Conservation (phyloP, 2,329 filamentous ascomycete species). For the Penicillium verrucosum region DNA sequence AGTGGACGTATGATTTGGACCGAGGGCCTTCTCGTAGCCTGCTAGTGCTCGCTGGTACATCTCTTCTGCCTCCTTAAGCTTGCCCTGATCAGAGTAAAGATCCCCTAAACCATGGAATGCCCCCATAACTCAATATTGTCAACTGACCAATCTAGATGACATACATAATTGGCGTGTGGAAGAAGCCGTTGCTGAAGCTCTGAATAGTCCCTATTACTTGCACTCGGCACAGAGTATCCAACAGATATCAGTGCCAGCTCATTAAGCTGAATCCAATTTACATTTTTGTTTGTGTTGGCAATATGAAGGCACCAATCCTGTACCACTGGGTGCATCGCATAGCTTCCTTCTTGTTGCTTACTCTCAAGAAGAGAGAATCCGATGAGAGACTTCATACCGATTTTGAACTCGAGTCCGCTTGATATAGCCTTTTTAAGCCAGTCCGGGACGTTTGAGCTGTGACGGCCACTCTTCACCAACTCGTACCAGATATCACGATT, state of each 20-base stretch:
- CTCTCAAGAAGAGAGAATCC: slow-evolving; percentile 26
- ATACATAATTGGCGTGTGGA: slow-evolving; percentile 17
- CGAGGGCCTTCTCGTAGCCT: slow-evolving; percentile 16
- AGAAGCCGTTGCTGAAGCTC: slow-evolving; percentile 18
- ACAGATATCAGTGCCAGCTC: slow-evolving; percentile 17
- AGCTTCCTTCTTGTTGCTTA: slow-evolving; percentile 25
- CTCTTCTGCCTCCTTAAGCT: slow-evolving; percentile 19
- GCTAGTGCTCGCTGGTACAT: slow-evolving; percentile 15
- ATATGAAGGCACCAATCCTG: slow-evolving; percentile 23
- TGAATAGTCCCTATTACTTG: slow-evolving; percentile 7
- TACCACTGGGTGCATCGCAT: slow-evolving; percentile 29
- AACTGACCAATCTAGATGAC: background rate
- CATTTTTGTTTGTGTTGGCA: slow-evolving; percentile 2
- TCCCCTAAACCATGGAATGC: slow-evolving; percentile 11
- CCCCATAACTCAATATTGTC: slow-evolving; percentile 1
- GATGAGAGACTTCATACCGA: slow-evolving; percentile 19
- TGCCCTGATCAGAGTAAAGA: slow-evolving; percentile 19
- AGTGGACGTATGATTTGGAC: slow-evolving; percentile 10
- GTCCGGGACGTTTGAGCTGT: slow-evolving; percentile 11
- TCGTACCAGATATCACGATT: slow-evolving; percentile 48
- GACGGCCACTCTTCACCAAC: slow-evolving; percentile 28
- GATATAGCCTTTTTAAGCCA: slow-evolving; percentile 20
- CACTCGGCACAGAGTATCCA: slow-evolving; percentile 9
- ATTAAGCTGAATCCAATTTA: slow-evolving; percentile 2
- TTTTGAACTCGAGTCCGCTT: slow-evolving; percentile 21